phyloP scores from a whole-genome alignment of 2,329 filamentous ascomycete genomes.

The Penicillium fuscoglaucum region DNA sequence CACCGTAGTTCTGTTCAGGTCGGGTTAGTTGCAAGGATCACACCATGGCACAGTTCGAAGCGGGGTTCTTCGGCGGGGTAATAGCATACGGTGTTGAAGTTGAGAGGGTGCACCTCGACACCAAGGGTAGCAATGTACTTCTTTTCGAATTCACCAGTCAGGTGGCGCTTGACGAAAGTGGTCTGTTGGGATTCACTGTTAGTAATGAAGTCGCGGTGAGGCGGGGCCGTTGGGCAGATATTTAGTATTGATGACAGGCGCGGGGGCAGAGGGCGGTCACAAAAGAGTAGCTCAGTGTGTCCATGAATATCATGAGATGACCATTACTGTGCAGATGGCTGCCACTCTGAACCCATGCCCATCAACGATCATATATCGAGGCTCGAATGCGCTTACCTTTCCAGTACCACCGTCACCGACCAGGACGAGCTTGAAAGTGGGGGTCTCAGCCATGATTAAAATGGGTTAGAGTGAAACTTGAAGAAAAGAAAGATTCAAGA shows the following conservation, averaged over 20 bases:
- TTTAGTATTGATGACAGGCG: constrained; percentile 31
- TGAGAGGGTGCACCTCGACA: constrained; percentile 98
- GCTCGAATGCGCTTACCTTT: constrained; percentile 68
- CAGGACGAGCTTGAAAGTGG: constrained; percentile 99
- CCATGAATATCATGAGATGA: neutral
- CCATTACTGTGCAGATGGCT: constrained; percentile 1
- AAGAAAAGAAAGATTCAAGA: constrained; percentile 15
- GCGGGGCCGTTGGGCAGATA: constrained; percentile 27
- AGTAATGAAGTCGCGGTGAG: constrained; percentile 24
- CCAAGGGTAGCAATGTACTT: constrained; percentile 99
- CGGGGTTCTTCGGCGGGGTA: constrained; percentile 50
- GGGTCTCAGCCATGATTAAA: constrained; percentile 63
- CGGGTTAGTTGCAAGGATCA: constrained; percentile 29
- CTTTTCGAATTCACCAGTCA: constrained; percentile 99
- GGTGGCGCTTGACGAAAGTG: constrained; percentile 99
- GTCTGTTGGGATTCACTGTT: constrained; percentile 61
- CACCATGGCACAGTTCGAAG: constrained; percentile 24
- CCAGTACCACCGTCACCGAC: constrained; percentile 99
- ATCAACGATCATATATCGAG: constrained; percentile 6
- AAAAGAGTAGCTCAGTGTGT: neutral
- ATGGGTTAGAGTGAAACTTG: constrained; percentile 13
- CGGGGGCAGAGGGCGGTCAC: constrained; percentile 21
- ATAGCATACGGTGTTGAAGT: constrained; percentile 92
- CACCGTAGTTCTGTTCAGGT: constrained; percentile 72
- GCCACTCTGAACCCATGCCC: constrained; percentile 5